phyloP scores from a whole-genome alignment of 176 grass and related monocot species.

The Saccharum spontaneum region DNA sequence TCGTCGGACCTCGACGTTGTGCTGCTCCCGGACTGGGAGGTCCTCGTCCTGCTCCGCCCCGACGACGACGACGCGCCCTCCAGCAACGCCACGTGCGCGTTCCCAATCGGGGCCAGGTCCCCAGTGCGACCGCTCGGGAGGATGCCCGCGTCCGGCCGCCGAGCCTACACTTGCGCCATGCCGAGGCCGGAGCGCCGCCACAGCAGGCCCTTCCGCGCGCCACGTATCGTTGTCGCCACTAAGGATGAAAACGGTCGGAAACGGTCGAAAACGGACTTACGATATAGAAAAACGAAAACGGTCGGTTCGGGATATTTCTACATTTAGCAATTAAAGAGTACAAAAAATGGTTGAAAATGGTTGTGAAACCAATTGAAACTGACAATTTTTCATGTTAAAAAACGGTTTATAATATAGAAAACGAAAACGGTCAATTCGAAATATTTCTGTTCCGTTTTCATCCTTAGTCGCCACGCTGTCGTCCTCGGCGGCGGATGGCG shows the following conservation, averaged over 20 bases:
- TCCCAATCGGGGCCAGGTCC: conserved; percentile 36
- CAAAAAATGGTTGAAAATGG: no score
- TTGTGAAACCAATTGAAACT: no score
- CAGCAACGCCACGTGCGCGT: conserved; percentile 36
- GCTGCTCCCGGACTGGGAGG: conserved; percentile 69
- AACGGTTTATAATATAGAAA: no score
- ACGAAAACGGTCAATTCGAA: no score
- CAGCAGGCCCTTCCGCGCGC: conserved; percentile 42
- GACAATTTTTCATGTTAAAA: no score
- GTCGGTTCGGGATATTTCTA: no score
- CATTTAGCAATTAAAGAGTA: no score
- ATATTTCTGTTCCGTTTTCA: no score
- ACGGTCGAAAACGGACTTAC: no score
- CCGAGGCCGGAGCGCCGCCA: conserved; percentile 31
- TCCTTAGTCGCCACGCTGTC: neutral
- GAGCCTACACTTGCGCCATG: conserved; percentile 52
- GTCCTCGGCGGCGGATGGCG: no score
- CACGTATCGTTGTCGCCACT: conserved; percentile 21
- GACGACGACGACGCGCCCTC: neutral
- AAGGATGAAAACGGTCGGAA: no score
- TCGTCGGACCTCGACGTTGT: conserved; percentile 9
- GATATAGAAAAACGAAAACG: no score
- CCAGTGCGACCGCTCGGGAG: conserved; percentile 30
- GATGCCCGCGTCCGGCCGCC: conserved; percentile 7
- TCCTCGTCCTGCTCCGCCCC: neutral